Conservation (phyloP, 2,329 filamentous ascomycete genomes). For the Ceratocystis diversiconidia region DNA sequence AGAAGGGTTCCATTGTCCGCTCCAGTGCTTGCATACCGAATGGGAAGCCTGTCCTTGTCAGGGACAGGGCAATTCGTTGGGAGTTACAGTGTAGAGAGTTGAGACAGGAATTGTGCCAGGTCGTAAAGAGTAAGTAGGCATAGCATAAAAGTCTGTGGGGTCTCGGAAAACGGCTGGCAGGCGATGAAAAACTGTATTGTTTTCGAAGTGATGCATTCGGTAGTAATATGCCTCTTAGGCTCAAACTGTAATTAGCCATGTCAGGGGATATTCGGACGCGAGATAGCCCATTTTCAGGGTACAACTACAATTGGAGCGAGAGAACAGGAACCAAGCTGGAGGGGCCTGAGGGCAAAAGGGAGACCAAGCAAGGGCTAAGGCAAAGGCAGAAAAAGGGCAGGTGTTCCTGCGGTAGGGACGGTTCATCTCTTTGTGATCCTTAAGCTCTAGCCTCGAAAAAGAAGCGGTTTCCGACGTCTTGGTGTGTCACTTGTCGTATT, state of each 20-base stretch:
- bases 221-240: background rate
- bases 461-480: background rate
- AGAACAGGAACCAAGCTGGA: background rate
- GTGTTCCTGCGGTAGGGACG: background rate
- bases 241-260: background rate
- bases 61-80: background rate
- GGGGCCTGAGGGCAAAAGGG: background rate
- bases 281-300: background rate
- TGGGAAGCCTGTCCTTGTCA: background rate
- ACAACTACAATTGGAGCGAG: background rate
- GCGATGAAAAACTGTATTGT: too few species aligned
- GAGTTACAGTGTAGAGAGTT: background rate
- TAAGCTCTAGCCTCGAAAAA: background rate
- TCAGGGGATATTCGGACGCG: background rate
- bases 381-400: background rate
- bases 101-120: background rate
- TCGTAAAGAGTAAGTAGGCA: background rate
- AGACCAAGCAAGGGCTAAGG: background rate
- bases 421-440: slow-evolving; percentile 3
- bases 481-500: background rate
- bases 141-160: background rate
- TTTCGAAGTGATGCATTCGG: background rate
- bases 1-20: background rate
- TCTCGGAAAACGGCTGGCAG: background rate
- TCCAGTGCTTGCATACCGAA: background rate